phyloP scores from a whole-genome alignment of 2,329 filamentous ascomycete genomes.

The Pseudocercospora musae region DNA sequence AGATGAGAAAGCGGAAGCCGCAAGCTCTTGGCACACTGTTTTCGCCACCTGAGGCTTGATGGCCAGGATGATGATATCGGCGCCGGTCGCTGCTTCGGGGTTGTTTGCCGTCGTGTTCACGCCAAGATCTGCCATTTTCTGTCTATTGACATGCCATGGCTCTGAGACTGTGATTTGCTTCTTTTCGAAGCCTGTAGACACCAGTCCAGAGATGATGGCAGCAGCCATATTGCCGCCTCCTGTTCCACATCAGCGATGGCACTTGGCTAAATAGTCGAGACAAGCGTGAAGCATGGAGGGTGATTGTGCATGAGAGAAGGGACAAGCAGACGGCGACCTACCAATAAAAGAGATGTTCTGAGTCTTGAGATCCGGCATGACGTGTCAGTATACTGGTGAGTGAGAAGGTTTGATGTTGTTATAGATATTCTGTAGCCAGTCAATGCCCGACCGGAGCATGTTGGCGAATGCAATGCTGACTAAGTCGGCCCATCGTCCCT shows the following conservation, averaged over 20 bases:
- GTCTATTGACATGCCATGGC: slow-evolving; percentile 30
- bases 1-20: slow-evolving; percentile 17
- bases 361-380: slow-evolving; percentile 21
- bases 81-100: slow-evolving; percentile 23
- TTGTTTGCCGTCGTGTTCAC: slow-evolving; percentile 28
- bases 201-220: slow-evolving; percentile 30
- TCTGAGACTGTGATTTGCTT: slow-evolving; percentile 29
- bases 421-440: too few relatives aligned
- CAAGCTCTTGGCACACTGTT: slow-evolving; percentile 28
- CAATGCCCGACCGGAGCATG: too few relatives aligned
- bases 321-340: slow-evolving; percentile 1
- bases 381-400: not conserved
- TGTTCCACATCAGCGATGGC: slow-evolving; percentile 7
- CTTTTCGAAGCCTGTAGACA: slow-evolving; percentile 23
- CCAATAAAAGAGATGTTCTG: slow-evolving; percentile 29
- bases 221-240: slow-evolving; percentile 32
- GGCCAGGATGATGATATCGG: slow-evolving; percentile 29
- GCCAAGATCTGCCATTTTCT: slow-evolving; percentile 29
- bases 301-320: not conserved
- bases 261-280: not conserved
- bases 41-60: slow-evolving; percentile 31
- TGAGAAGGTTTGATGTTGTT: not conserved
- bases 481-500: not conserved
- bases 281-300: too few relatives aligned
- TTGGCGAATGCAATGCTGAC: too few relatives aligned